phyloP scores from a whole-genome alignment of 805 yeast genomes.

The Pichia occidentalis region DNA sequence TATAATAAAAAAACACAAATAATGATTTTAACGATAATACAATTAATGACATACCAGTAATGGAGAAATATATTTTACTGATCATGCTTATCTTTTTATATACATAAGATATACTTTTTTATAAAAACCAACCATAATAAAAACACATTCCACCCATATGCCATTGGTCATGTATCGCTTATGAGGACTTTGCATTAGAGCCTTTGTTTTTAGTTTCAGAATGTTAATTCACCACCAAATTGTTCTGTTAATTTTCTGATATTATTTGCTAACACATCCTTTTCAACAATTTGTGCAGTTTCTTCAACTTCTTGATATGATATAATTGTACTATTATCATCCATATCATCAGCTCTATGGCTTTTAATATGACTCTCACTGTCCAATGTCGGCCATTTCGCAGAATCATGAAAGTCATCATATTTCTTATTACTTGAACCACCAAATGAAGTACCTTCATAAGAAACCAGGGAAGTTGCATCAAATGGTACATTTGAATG shows the following conservation, averaged over 20 bases:
- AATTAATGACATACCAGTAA: no score
- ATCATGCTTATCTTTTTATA: no score
- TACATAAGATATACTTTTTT: no score
- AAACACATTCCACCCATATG: no score
- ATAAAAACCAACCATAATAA: no score
- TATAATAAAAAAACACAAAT: no score
- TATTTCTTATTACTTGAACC: constrained; percentile 10
- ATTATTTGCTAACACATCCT: constrained; percentile 7
- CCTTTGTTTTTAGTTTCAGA: constrained; percentile 6
- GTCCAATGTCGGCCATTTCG: constrained; percentile 22
- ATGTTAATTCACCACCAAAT: constrained; percentile 32
- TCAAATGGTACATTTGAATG: constrained; percentile 29
- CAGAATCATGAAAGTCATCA: constrained; percentile 7
- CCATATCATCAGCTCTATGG: constrained; percentile 9
- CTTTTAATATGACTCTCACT: constrained; percentile 8
- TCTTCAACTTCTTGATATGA: constrained; percentile 23
- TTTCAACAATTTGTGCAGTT: no score
- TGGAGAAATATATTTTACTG: no score
- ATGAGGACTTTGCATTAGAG: no score
- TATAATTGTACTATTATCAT: constrained; percentile 5
- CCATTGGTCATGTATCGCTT: no score
- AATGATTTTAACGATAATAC: no score
- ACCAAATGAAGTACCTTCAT: constrained; percentile 22
- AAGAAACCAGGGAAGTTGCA: constrained; percentile 34
- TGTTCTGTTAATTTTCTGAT: constrained; percentile 34